phyloP scores from a whole-genome alignment of 108 stramenopile genomes.

The Skeletonema costatum region DNA sequence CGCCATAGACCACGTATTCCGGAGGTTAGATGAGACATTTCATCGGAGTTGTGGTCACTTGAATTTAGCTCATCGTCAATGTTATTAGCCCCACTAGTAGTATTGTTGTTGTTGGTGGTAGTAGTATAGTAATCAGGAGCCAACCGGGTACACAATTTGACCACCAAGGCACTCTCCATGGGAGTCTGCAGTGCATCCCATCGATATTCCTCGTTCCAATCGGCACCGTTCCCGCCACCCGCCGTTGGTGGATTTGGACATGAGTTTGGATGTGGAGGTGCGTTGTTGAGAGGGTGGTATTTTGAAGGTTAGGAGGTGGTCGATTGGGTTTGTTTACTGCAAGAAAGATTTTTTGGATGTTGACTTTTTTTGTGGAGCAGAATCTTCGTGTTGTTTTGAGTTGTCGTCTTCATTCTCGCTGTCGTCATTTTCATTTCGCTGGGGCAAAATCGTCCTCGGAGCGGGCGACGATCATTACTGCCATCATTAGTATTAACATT shows the following conservation, averaged over 20 bases:
- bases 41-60: too few species aligned
- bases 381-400: background rate
- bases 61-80: too few species aligned
- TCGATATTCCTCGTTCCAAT: conserved; percentile 84
- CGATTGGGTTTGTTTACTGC: background rate
- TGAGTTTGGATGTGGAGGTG: conserved; percentile 7
- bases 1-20: conserved; percentile 28
- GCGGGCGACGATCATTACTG: background rate
- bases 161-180: conserved; percentile 44
- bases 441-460: background rate
- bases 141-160: conserved; percentile 58
- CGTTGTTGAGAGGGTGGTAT: background rate
- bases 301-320: background rate
- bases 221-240: conserved; percentile 45
- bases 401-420: background rate
- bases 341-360: too few species aligned
- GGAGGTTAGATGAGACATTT: too few species aligned
- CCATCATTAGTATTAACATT: conserved; percentile 1
- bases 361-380: too few species aligned
- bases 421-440: background rate
- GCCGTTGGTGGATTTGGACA: conserved; percentile 25
- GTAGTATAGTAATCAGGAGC: background rate
- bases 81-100: too few species aligned
- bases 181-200: conserved; percentile 66
- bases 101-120: too few species aligned